Percentiles rank a stretch among this genome's conserved stretches.
phyloP scores from a whole-genome alignment of 2,329 filamentous ascomycete species.

The Hypocreales sp. region DNA sequence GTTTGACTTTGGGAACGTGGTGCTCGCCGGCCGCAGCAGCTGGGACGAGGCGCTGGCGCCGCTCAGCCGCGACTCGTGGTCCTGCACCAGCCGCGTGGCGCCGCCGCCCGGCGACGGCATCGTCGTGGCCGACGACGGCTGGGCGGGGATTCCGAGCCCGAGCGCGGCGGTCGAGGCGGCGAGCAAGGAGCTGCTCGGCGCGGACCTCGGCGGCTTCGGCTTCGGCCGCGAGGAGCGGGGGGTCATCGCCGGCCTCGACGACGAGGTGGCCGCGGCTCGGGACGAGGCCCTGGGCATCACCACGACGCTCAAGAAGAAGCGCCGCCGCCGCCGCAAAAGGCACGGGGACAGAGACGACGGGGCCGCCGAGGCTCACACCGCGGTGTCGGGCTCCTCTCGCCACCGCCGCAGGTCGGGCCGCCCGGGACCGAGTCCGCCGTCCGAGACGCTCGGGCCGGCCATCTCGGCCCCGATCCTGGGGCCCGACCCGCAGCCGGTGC shows the following conservation, averaged over 20 bases:
- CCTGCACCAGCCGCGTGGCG: slow-evolving; percentile 12
- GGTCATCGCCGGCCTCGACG: slow-evolving; percentile 14
- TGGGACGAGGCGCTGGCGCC: slow-evolving; percentile 77
- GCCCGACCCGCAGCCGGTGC: slow-evolving; percentile 31
- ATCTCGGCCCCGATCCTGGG: slow-evolving; percentile 36
- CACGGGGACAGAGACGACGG: slow-evolving; percentile 11
- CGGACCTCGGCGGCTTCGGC: slow-evolving; percentile 22
- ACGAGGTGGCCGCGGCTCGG: slow-evolving; percentile 16
- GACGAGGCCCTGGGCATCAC: slow-evolving; percentile 22
- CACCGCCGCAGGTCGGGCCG: slow-evolving; percentile 10
- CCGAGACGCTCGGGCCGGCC: slow-evolving; percentile 15
- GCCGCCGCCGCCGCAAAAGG: slow-evolving; percentile 14
- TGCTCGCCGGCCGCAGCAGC: slow-evolving; percentile 48
- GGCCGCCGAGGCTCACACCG: slow-evolving; percentile 6
- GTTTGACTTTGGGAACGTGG: slow-evolving; percentile 67
- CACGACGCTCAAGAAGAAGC: slow-evolving; percentile 32
- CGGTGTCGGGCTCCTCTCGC: slow-evolving; percentile 7
- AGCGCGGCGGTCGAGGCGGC: slow-evolving; percentile 41
- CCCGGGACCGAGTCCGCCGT: slow-evolving; percentile 9
- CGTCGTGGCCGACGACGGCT: slow-evolving; percentile 16
- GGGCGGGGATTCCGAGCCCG: slow-evolving; percentile 25
- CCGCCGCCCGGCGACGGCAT: slow-evolving; percentile 17
- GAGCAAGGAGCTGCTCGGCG: slow-evolving; percentile 28
- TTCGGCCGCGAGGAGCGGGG: slow-evolving; percentile 19
- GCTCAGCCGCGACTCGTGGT: slow-evolving; percentile 31